phyloP scores from a whole-genome alignment of 2,329 filamentous ascomycete genomes.

The Basipetospora sp. region DNA sequence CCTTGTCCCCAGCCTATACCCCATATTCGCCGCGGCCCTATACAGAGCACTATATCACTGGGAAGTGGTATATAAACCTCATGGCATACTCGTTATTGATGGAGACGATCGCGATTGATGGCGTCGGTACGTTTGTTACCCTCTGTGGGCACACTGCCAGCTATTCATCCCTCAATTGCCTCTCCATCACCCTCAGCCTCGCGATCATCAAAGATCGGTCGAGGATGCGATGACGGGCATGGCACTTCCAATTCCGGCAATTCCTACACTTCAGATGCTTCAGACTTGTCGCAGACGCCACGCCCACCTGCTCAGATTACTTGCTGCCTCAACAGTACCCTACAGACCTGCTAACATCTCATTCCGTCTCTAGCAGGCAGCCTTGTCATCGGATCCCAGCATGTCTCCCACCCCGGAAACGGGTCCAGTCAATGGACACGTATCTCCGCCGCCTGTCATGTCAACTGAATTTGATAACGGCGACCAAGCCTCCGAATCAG shows the following conservation, averaged over 20 bases:
- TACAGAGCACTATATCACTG: background rate
- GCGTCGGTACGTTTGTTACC: background rate
- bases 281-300: constrained; percentile 1
- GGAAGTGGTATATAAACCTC: constrained; percentile 1
- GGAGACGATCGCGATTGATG: constrained; percentile 4
- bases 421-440: constrained; percentile 52
- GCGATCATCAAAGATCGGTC: constrained; percentile 29
- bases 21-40: too few relatives aligned
- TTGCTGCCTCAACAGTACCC: constrained; percentile 6
- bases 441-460: constrained; percentile 26
- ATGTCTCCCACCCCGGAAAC: constrained; percentile 49
- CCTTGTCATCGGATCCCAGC: constrained; percentile 36
- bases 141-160: background rate
- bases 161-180: constrained; percentile 25
- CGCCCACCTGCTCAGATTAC: background rate
- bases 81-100: constrained; percentile 1
- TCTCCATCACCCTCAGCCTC: constrained; percentile 31
- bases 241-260: constrained; percentile 16
- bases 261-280: constrained; percentile 7
- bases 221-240: constrained; percentile 29
- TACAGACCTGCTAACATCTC: constrained; percentile 6
- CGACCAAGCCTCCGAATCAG: constrained; percentile 50
- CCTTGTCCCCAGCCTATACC: constrained; percentile 1
- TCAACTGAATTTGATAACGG: constrained; percentile 7
- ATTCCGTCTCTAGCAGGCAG: constrained; percentile 29